These are phyloP conservation scores for Candida freyschussii DNA, from an alignment of 1,139 yeast species.

Conservation along the genomic window DNA sequence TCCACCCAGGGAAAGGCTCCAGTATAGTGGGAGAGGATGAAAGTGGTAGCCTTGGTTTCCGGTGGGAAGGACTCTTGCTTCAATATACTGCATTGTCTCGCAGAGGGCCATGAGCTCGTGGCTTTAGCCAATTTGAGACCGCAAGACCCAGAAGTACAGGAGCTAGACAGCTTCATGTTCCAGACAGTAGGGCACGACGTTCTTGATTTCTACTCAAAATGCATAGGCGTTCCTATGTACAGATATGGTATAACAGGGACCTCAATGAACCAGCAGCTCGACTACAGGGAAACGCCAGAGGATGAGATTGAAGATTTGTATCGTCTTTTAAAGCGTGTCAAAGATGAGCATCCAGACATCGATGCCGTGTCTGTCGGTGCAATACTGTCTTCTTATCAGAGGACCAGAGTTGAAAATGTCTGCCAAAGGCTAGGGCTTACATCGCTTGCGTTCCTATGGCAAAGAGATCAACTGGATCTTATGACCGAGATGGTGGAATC, in stretches of 20 bases:
- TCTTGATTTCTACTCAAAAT: constrained; percentile 57
- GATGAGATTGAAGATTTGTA: constrained; percentile 88
- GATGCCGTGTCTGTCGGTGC: constrained; percentile 95
- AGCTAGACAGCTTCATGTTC: constrained; percentile 92
- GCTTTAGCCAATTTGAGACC: constrained; percentile 89
- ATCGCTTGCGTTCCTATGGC: constrained; percentile 82
- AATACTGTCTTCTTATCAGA: constrained; percentile 84
- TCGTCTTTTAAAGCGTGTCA: constrained; percentile 43
- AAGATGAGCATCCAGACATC: constrained; percentile 58
- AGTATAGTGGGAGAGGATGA: too few species aligned
- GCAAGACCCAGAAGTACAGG: constrained; percentile 38
- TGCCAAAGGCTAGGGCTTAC: constrained; percentile 68
- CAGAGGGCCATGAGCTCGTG: constrained; percentile 75
- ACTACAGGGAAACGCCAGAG: constrained; percentile 56
- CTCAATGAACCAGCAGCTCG: constrained; percentile 62
- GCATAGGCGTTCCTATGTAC: constrained; percentile 77
- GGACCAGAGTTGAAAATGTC: constrained; percentile 89
- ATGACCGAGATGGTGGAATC: constrained; percentile 77
- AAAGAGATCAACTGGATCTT: constrained; percentile 70
- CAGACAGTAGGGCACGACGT: constrained; percentile 97
- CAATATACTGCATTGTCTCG: constrained; percentile 77
- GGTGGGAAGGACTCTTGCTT: constrained; percentile 97
- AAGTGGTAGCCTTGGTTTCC: constrained; percentile 83
- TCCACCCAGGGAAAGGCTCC: too few species aligned
- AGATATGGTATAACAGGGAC: constrained; percentile 61